A percentile compares a stretch with the other conserved stretches of the same genome.
Conservation (phyloP, 2,329 filamentous ascomycete species). For the Cladophialophora psammophila region DNA sequence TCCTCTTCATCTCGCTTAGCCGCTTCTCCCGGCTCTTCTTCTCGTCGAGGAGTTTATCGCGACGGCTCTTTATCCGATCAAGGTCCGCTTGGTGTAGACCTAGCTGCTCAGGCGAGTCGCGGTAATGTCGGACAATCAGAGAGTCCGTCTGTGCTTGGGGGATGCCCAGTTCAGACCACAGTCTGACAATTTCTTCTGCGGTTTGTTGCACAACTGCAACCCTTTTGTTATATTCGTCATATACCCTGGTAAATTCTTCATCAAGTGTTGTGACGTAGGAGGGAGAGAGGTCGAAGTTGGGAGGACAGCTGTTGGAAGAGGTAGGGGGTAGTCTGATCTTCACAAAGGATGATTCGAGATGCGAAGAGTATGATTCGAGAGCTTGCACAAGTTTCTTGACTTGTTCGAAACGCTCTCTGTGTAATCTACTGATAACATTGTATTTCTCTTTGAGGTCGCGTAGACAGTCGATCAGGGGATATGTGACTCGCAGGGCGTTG, state of each 20-base stretch:
- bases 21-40: conserved; percentile 83
- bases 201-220: conserved; percentile 76
- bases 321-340: conserved; percentile 85
- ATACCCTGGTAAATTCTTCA: conserved; percentile 89
- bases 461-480: conserved; percentile 81
- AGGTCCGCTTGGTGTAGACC: conserved; percentile 91
- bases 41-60: conserved; percentile 85
- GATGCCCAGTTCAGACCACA: conserved; percentile 95
- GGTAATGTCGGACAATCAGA: conserved; percentile 85
- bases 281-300: conserved; percentile 90
- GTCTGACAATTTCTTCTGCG: conserved; percentile 84
- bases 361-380: conserved; percentile 93
- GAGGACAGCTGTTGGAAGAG: conserved; percentile 75
- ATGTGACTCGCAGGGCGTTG: conserved; percentile 78
- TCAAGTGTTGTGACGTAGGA: conserved; percentile 87
- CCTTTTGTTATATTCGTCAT: conserved; percentile 92
- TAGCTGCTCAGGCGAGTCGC: conserved; percentile 90
- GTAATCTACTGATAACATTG: conserved; percentile 76
- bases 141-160: conserved; percentile 91
- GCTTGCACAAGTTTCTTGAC: conserved; percentile 95
- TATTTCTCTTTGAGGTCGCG: conserved; percentile 86
- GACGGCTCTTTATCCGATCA: conserved; percentile 71
- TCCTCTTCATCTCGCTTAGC: conserved; percentile 75
- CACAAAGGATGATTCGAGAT: conserved; percentile 89
- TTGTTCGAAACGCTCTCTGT: conserved; percentile 92